A percentile compares a stretch with the other conserved stretches of the same genome.
Conservation (phyloP, 257 asterid genomes). For the Solanum appendiculatum region DNA sequence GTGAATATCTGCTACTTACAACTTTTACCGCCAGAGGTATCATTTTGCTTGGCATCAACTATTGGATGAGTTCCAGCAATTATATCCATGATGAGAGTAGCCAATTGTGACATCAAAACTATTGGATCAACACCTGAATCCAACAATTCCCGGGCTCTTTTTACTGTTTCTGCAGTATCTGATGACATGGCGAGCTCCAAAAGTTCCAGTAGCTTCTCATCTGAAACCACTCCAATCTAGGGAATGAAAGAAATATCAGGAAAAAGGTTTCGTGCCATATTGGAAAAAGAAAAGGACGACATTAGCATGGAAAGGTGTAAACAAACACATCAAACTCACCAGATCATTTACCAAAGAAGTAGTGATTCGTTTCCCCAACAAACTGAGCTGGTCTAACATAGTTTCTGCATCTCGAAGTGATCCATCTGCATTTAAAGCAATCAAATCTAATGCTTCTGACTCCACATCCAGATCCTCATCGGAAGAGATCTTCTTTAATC, state of each 20-base stretch:
- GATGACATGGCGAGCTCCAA: slow-evolving; percentile 95
- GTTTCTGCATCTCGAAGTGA: slow-evolving; percentile 95
- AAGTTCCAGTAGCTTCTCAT: slow-evolving; percentile 82
- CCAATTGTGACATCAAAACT: slow-evolving; percentile 88
- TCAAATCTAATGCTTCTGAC: slow-evolving; percentile 70
- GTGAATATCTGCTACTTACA: slow-evolving; percentile 35
- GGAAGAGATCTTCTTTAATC: slow-evolving; percentile 56
- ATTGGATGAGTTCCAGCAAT: slow-evolving; percentile 71
- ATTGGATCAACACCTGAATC: slow-evolving; percentile 89
- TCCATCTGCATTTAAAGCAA: slow-evolving; percentile 90
- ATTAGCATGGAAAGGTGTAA: neutral
- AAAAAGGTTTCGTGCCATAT: neutral
- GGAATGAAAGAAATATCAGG: neutral
- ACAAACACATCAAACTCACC: slow-evolving; percentile 41
- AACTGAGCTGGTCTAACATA: slow-evolving; percentile 88
- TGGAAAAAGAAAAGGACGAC: neutral
- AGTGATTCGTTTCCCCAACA: slow-evolving; percentile 80
- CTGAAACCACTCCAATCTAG: slow-evolving; percentile 97
- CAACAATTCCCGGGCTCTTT: slow-evolving; percentile 78
- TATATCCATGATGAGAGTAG: slow-evolving; percentile 83
- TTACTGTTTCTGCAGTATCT: slow-evolving; percentile 88
- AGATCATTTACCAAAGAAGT: slow-evolving; percentile 87
- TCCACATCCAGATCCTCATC: slow-evolving; percentile 75
- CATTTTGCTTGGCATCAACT: slow-evolving; percentile 32
- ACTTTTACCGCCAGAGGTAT: slow-evolving; percentile 43